Evolutionary conservation across 371 early-diverging fungal genomes (phyloP), one percentile per base, ranked within the genome.

Genomic region (Mucor indicus): DNA sequence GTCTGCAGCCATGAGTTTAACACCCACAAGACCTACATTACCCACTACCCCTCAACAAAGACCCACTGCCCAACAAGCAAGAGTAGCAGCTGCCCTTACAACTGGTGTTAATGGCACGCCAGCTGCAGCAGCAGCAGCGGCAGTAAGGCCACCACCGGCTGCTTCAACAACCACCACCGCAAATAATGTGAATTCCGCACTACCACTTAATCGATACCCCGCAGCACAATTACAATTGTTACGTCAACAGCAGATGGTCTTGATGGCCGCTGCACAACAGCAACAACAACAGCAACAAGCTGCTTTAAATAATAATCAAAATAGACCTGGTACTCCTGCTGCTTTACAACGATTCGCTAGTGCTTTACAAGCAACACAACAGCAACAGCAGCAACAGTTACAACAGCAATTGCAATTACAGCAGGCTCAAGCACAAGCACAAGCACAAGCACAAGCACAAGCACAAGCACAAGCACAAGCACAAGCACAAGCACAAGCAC

Each of bases 141-240:
- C 55, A 32, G 54, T 55, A 23, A 51, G 55, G 23, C 62, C 68
- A 23, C 53, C 57, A 41, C 68, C 67, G n/a, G 36, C 50, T 6
- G 42, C 53, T 37, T 22, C 59, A 52, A 48, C 42, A 49, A 40
- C 21, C 13, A 31, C 38, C n/a, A n/a, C 35, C 6, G 15, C 9
- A 13, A 27, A 27, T 23, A 38, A 32, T 37, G 53, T 58, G 48
- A 21, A 66, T 53, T 48, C 69, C 36, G 52, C 44, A 21, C 31
- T 62, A 47, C 48, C 60, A 52, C 48, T 61, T 16, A 57, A 66
- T 57, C 41, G 75, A 68, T 69, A 59, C 66, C 65, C 77, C 44
- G 55, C 73, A 52, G 69, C 77, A 15, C 80, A 76, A 36, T 56
- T 74, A 23, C 75, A 72, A 20, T 64, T 77, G 38, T 50, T 69